phyloP scores from a whole-genome alignment of 2,329 filamentous ascomycete genomes.

The Fusarium verticillioides region DNA sequence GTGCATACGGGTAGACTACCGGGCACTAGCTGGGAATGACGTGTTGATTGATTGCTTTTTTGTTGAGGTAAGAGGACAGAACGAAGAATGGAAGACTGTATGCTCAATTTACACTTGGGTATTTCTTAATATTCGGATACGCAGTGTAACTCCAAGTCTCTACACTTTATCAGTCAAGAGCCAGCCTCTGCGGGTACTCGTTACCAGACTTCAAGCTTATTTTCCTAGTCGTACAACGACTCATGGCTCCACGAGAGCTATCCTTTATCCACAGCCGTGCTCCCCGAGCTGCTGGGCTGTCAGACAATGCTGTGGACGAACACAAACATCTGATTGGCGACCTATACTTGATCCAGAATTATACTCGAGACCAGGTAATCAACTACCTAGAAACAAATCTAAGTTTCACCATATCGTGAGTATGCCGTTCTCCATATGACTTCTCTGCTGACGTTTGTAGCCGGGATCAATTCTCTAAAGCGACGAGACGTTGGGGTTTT shows the following conservation, averaged over 20 bases:
- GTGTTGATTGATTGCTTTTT: not conserved
- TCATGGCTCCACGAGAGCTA: not conserved
- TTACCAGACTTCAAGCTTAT: too few species aligned
- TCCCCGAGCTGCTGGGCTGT: not conserved
- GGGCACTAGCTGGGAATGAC: not conserved
- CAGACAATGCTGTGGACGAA: not conserved
- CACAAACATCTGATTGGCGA: not conserved
- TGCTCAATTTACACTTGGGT: not conserved
- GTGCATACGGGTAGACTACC: not conserved
- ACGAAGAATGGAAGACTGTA: accelerated
- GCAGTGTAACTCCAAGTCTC: not conserved
- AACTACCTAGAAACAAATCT: not conserved
- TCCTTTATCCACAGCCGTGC: not conserved
- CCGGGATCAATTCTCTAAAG: slow-evolving; percentile 1
- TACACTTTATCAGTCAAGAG: not conserved
- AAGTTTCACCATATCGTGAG: not conserved
- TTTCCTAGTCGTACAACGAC: not conserved
- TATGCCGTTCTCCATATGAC: accelerated
- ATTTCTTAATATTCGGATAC: not conserved
- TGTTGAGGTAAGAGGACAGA: accelerated
- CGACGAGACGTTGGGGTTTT: slow-evolving; percentile 3
- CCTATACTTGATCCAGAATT: not conserved
- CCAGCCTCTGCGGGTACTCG: not conserved
- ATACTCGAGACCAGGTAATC: slow-evolving; percentile 1
- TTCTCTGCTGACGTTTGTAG: too few species aligned